phyloP scores from a whole-genome alignment of 768 basidiomycete species.

The Leucosporidium yakuticum region DNA sequence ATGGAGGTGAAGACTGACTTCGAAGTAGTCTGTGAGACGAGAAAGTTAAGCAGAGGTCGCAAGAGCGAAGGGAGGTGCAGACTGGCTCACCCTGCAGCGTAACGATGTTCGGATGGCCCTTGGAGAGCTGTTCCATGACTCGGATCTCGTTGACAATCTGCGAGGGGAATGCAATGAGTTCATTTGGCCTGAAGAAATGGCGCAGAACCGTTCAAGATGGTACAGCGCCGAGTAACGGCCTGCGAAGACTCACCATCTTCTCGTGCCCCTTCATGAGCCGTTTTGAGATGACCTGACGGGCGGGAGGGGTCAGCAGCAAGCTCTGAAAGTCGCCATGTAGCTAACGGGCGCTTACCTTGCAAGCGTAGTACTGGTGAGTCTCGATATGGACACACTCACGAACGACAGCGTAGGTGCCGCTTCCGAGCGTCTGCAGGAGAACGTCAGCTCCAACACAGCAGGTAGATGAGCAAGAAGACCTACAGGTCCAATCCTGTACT shows the following conservation, averaged over 20 bases:
- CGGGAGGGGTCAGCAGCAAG: background rate
- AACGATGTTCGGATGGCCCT: constrained; percentile 79
- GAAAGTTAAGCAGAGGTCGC: too few relatives aligned
- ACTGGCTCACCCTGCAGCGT: constrained; percentile 53
- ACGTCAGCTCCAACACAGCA: too few relatives aligned
- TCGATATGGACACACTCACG: constrained; percentile 57
- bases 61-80: too few relatives aligned
- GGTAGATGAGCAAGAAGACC: too few relatives aligned
- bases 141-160: constrained; percentile 94
- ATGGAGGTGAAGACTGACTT: constrained; percentile 51
- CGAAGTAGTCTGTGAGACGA: constrained; percentile 73
- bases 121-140: constrained; percentile 85
- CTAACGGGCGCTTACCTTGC: background rate
- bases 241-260: constrained; percentile 66
- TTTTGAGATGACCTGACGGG: constrained; percentile 99
- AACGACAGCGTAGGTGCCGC: too few relatives aligned
- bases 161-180: background rate
- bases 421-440: too few relatives aligned
- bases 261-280: constrained; percentile 96
- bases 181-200: background rate
- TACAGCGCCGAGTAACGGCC: background rate
- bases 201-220: background rate
- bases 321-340: background rate
- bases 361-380: constrained; percentile 78
- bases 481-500: too few relatives aligned